Evolutionary conservation across 108 stramenopile genomes (phyloP).

Genomic region (Craspedostauros australis): DNA sequence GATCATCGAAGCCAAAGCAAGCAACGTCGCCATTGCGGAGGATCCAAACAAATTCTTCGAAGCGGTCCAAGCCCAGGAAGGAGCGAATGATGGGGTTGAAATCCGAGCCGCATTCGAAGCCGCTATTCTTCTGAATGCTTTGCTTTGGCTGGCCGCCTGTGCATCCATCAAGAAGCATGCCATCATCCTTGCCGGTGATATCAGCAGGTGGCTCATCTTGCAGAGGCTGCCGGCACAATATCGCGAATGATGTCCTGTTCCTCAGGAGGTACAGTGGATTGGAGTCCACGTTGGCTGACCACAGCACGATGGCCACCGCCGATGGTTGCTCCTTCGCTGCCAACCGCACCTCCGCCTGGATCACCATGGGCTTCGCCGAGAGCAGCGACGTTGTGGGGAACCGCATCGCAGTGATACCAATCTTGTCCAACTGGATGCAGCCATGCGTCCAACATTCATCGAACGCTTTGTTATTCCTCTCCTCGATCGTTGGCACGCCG

Average conservation of each 20-base stretch:
- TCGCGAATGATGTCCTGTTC: conserved; percentile 47
- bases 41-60: conserved; percentile 67
- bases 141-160: neutral
- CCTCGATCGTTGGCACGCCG: conserved; percentile 25
- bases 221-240: conserved; percentile 63
- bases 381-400: conserved; percentile 30
- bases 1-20: conserved; percentile 79
- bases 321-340: conserved; percentile 67
- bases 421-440: conserved; percentile 53
- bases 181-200: neutral
- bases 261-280: conserved; percentile 65
- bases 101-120: conserved; percentile 38
- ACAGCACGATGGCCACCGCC: conserved; percentile 69
- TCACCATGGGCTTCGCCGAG: conserved; percentile 36
- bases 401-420: conserved; percentile 73
- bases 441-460: conserved; percentile 57
- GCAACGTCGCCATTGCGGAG: conserved; percentile 42
- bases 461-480: conserved; percentile 20
- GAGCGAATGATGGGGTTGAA: conserved; percentile 34
- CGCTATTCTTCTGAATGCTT: conserved; percentile 6
- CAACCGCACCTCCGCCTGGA: conserved; percentile 72
- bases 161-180: neutral
- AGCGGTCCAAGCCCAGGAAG: conserved; percentile 28
- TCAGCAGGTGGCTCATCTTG: conserved; percentile 19
- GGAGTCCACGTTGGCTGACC: conserved; percentile 56